Evolutionary conservation across 2,329 filamentous ascomycete genomes (phyloP), one percentile per base, ranked within the genome.

Genomic region (Hypoxylon sp.): DNA sequence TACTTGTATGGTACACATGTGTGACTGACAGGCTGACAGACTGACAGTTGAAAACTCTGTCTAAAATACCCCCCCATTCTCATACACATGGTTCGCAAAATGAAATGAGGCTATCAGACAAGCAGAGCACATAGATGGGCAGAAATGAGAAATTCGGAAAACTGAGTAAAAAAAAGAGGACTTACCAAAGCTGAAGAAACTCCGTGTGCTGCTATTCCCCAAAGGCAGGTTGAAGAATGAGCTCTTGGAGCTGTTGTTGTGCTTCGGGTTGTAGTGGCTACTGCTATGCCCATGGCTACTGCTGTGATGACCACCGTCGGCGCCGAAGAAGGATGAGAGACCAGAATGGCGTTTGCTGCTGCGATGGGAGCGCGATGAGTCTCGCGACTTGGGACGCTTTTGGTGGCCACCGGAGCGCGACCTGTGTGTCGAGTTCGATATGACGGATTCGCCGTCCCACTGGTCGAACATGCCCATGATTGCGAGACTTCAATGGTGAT

Each of bases 401-500:
- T 55, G 51, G 41, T 55, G 47, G 31, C 20, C 25, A n/a, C n/a
- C n/a, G 16, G 51, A 43, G 35, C 44, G 58, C 21, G 62, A 64
- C 29, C 61, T 65, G 61, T 59, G 64, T 27, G 54, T 57, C 44
- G 55, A 58, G 40, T 7, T 45, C 51, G 65, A 67, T 31, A 69
- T 72, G 35, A 67, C 65, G 38, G 67, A 69, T 8, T 59, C 66
- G 47, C 60, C 59, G 53, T 69, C 67, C 66, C 65, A 68, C 34
- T 68, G 61, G 40, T 68, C 65, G 41, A 63, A 67, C 55, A 68
- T 60, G 15, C 67, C 67, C 67, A 69, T 69, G 7, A 17, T 55
- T 9, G 29, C 13, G 34, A 27, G 7, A 25, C 30, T 29, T 13
- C n/a, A n/a, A 12, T 32, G 26, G 19, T 32, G 13, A 9, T 21